Base-by-base conservation (phyloP, 1,139 yeast genomes). In the Candida anutae region DNA sequence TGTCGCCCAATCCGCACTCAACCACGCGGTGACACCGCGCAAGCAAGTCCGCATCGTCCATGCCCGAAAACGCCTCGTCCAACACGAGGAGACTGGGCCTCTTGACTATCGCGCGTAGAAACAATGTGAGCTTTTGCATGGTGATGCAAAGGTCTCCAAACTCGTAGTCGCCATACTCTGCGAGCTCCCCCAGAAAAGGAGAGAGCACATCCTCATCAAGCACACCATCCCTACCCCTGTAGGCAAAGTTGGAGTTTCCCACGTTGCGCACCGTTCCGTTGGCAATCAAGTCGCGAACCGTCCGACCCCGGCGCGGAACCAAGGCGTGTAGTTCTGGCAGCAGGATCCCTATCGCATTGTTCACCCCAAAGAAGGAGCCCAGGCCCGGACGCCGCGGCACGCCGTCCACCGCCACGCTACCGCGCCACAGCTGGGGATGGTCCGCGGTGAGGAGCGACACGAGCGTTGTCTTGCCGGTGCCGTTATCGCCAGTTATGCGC, bases 361-460 rank as follows among this genome's bases (percentile, higher is more conserved):
- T 90, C 33, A 84, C 77, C 30, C 78, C 82, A 44, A 85, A 85
- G 45, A 81, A 87, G 30, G 76, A 75, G 14, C 73, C 76, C 27
- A 45, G 44, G 4, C 96, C 96, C 0, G 88, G 76, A 36, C 69
- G 69, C 27, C 95, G 65, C n/a, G 74, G 69, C 16, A 54, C 54
- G 0, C 90, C 93, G 43, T 80, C 61, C 32, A 87, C 68, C 13
- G 65, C 53, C 23, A 90, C 66, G 16, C 71, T 74, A 4, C 76
- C 69, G 41, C 75, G 77, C 97, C 97, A 90, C 2, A 95, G 78
- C 51, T 90, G 95, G 0, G 98, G 98, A 48, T 90, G 98, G 45
- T 90, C 98, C 3, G 95, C 90, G 0, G 95, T 85, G 21, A 90
- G 64, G 23, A 90, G 53, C 2, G 96, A 77, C 12, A 90, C 55